Base-by-base conservation (phyloP, 1,139 yeast species). In the Geotrichum klebahnii region DNA sequence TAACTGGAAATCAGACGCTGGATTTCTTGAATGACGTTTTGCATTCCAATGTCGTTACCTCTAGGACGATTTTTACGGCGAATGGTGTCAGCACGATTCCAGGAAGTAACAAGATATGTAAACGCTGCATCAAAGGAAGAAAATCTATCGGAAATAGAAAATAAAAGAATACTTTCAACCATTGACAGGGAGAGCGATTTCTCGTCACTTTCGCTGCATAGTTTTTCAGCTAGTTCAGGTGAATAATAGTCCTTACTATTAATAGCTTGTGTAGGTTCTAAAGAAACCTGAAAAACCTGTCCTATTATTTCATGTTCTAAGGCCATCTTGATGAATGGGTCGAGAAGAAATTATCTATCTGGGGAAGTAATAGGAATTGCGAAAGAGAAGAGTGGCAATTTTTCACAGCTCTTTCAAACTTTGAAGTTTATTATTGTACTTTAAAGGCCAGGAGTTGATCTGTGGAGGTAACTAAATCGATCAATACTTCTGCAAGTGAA, bases 211-310 rank as follows among this genome's bases (percentile, higher is more conserved):
- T 58, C 61, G 3, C 52, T 53, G 23, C 32, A 28, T 2, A 58
- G 33, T 20, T 58, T 61, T 5, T 53, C 48, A 3, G 49, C 52
- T 42, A 60, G 50, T 8, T 48, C 39, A 17, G 23, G 16, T 5
- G 39, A 32, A 31, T 10, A 45, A 39, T 28, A 31, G n/a, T 20
- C 14, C 48, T 45, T 12, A 59, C 48, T 20, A 8, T 4, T 39
- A 33, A 12, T 32, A 26, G 23, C 58, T 16, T 47, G 50, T 17
- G 37, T 23, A 2, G 59, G 55, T 8, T 50, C 53, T 26, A 61
- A 50, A 2, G 59, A 51, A 29, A 61, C 57, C 34, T 50, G 50
- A 16, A 62, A 51, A 10, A 53, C 51, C 16, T 60, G 57, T 23
- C 54, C 38, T 33, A 61, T 55, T n/a, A 57, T 46, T n/a, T 45